phyloP scores from a whole-genome alignment of 202 grass and related monocot species.

The Brachypodium distachyon region DNA sequence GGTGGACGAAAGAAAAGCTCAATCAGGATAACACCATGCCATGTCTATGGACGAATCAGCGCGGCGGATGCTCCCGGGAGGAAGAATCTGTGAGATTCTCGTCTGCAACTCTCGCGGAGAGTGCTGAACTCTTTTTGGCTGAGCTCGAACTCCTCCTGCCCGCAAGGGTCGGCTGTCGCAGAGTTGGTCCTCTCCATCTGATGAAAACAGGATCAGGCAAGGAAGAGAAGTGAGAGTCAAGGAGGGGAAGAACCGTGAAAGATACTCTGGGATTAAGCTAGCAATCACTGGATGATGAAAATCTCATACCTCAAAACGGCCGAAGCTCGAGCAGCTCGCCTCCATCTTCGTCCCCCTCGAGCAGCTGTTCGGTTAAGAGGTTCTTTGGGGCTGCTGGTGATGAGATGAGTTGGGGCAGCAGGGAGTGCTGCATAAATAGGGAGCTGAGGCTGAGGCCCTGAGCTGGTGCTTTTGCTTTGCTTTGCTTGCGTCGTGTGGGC shows the following conservation, averaged over 20 bases:
- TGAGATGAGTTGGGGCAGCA: no score
- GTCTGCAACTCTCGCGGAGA: no score
- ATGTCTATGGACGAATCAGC: background rate
- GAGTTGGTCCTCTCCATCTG: slow-evolving; percentile 11
- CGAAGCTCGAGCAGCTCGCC: no score
- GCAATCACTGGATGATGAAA: background rate
- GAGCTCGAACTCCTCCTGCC: background rate
- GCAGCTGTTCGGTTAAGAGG: no score
- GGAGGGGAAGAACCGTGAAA: background rate
- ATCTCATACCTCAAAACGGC: background rate
- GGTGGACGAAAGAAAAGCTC: slow-evolving; percentile 44
- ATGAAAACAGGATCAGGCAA: slow-evolving; percentile 1
- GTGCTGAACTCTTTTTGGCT: background rate
- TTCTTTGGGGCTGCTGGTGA: no score
- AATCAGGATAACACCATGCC: slow-evolving; percentile 52
- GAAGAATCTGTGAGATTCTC: no score
- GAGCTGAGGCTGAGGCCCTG: no score
- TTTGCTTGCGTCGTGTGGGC: no score
- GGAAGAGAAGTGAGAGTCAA: background rate
- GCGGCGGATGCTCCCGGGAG: background rate
- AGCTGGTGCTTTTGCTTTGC: no score
- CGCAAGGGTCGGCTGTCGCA: background rate
- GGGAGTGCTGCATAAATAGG: no score
- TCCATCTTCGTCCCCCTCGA: no score
- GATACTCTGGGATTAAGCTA: background rate